Conservation (phyloP, 768 basidiomycete genomes). For the Phanerodontia chrysosporium region DNA sequence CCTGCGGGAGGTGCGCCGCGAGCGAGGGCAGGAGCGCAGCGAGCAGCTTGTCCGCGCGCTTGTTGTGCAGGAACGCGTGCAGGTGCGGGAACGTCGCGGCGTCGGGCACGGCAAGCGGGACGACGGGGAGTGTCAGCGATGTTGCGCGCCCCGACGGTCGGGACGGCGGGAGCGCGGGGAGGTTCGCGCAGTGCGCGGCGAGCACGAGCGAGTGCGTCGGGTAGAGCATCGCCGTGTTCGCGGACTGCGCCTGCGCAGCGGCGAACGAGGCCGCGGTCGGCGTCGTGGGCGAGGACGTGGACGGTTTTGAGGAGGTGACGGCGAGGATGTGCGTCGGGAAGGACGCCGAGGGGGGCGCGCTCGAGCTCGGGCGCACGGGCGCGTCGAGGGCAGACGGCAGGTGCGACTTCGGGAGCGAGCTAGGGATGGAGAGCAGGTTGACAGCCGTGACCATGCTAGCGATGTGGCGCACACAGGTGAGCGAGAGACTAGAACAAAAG, state of each 20-base stretch:
- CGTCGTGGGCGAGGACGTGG: slow-evolving; percentile 21
- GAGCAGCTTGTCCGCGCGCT: slow-evolving; percentile 47
- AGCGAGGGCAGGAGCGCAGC: slow-evolving; percentile 38
- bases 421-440: slow-evolving; percentile 22
- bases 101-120: slow-evolving; percentile 58
- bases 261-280: slow-evolving; percentile 25
- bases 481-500: neutral
- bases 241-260: slow-evolving; percentile 19
- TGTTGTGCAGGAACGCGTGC: slow-evolving; percentile 64
- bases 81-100: slow-evolving; percentile 59
- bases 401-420: slow-evolving; percentile 24
- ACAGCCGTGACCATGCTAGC: slow-evolving; percentile 23
- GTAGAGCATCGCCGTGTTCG: slow-evolving; percentile 40
- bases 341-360: slow-evolving; percentile 12
- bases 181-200: slow-evolving; percentile 61
- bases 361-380: slow-evolving; percentile 22
- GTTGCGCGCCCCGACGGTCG: slow-evolving; percentile 26
- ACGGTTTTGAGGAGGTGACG: slow-evolving; percentile 30
- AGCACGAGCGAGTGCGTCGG: slow-evolving; percentile 70
- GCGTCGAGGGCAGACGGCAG: slow-evolving; percentile 23
- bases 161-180: slow-evolving; percentile 46
- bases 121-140: slow-evolving; percentile 47
- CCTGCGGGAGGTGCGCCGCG: slow-evolving; percentile 17
- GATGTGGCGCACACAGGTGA: neutral
- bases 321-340: slow-evolving; percentile 31